phyloP scores from a whole-genome alignment of 2,329 filamentous ascomycete species.

The Stromatinia cepivora region DNA sequence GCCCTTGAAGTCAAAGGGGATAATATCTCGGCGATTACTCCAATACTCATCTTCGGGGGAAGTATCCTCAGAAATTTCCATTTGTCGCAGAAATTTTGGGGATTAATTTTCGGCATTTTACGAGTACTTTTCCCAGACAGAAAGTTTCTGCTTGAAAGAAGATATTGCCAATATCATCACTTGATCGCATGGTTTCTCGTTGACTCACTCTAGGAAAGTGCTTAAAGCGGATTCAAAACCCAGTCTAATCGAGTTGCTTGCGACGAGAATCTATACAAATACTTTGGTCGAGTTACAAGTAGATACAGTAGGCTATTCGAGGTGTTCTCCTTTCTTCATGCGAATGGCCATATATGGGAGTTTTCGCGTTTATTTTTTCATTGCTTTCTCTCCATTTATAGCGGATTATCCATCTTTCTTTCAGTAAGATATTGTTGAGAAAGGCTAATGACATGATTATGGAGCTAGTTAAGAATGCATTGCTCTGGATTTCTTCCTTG shows the following conservation, averaged over 20 bases:
- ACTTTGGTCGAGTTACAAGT: not conserved
- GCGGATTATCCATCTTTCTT: too few relatives aligned
- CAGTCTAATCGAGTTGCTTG: too few relatives aligned
- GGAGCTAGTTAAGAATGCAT: fast-evolving
- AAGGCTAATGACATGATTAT: too few relatives aligned
- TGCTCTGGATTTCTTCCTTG: not conserved
- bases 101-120: not conserved
- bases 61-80: not conserved
- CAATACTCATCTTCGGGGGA: not conserved
- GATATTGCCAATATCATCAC: not conserved
- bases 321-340: not conserved
- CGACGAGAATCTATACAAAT: not conserved
- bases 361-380: not conserved
- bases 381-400: not conserved
- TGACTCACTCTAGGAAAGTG: too few relatives aligned
- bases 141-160: not conserved
- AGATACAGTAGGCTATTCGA: too few relatives aligned
- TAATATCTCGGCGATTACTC: not conserved
- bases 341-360: not conserved
- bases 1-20: not conserved
- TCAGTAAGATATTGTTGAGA: not conserved
- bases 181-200: not conserved
- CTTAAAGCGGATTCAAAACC: not conserved
- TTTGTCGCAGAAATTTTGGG: not conserved
- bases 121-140: not conserved